Base-by-base conservation (phyloP, 148 eudicot species). In the Persicaria maculosa region DNA sequence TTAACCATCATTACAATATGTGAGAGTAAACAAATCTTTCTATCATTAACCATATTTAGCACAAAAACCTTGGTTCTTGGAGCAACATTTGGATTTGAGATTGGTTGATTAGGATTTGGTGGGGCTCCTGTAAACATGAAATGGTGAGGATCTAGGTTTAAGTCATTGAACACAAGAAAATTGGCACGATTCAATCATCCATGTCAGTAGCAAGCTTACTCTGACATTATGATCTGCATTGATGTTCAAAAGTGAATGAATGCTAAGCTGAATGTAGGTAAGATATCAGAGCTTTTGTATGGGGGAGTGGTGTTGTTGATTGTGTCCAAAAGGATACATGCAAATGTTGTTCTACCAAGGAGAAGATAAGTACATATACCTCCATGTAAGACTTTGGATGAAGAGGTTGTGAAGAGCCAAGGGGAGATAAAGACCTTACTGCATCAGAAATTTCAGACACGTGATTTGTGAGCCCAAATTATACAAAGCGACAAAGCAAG, bases 91-190 rank as follows among this genome's bases (percentile, higher is more conserved):
- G 94, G 90, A 83, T 87, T 86, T 76, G 95, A 82, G 57, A 93
- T 81, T 6, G 95, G 93, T 76, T 91, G 97, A 80, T 88, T 85
- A 36, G 98, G 98, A 85, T 91, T 88, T 31, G 97, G 98, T 9
- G 97, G 97, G 43, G 81, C 81, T 75, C 91, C 40, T 31, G 40
- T 31, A 31, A 31, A 31, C 40, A 31, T 31, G 40, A 31, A 31
- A 31, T 31, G 40, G 40, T 31, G 40, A 31, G 40, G 40, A 31
- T 31, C 40, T 3, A 31, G 40, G 40, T 31, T 31, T 31, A 31
- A 31, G 40, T 31, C 20, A 7, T 20, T 19, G 69, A 15, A 7
- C 44, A 7, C n/a, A 6, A 48, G 3, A 14, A 76, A 61, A 59
- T 4, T 54, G 20, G 75, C 0, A 25, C 16, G 45, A 17, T 45